A percentile compares a stretch with the other conserved stretches of the same genome.
phyloP scores from a whole-genome alignment of 2,329 filamentous ascomycete genomes.

The Xylariaceae sp. region DNA sequence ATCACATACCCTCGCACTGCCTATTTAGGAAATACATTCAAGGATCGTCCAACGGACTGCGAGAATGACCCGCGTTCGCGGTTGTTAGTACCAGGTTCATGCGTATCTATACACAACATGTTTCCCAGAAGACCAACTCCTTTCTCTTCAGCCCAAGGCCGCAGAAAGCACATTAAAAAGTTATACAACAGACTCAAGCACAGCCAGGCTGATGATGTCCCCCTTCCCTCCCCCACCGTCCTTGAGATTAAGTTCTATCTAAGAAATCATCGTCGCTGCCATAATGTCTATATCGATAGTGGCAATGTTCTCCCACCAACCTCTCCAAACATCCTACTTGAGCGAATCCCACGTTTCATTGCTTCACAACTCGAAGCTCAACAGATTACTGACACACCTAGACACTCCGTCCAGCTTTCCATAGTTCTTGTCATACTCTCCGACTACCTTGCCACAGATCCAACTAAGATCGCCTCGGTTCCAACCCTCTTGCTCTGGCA shows the following conservation, averaged over 20 bases:
- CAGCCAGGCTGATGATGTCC: constrained; percentile 33
- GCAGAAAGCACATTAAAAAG: constrained; percentile 23
- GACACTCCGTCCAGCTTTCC: constrained; percentile 35
- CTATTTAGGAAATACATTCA: neutral
- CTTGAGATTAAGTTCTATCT: constrained; percentile 39
- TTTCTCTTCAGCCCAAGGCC: constrained; percentile 19
- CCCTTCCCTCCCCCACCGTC: constrained; percentile 31
- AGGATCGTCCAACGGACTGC: neutral
- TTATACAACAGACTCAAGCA: constrained; percentile 32
- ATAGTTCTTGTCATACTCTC: constrained; percentile 42
- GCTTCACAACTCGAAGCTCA: constrained; percentile 49
- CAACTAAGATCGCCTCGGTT: constrained; percentile 30
- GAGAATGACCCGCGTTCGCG: neutral
- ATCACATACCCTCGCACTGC: neutral
- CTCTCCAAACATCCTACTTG: constrained; percentile 3
- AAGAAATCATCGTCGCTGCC: constrained; percentile 21
- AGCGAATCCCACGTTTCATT: constrained; percentile 45
- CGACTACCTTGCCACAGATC: constrained; percentile 24
- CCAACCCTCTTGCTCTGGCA: constrained; percentile 50
- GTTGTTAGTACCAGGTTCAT: neutral
- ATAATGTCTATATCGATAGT: constrained; percentile 17
- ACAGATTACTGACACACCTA: constrained; percentile 43
- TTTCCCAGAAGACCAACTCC: constrained; percentile 5
- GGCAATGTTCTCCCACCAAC: neutral
- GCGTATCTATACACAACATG: constrained; percentile 21